Conservation (phyloP, 768 basidiomycete species). For the Tephrocybe rancida region DNA sequence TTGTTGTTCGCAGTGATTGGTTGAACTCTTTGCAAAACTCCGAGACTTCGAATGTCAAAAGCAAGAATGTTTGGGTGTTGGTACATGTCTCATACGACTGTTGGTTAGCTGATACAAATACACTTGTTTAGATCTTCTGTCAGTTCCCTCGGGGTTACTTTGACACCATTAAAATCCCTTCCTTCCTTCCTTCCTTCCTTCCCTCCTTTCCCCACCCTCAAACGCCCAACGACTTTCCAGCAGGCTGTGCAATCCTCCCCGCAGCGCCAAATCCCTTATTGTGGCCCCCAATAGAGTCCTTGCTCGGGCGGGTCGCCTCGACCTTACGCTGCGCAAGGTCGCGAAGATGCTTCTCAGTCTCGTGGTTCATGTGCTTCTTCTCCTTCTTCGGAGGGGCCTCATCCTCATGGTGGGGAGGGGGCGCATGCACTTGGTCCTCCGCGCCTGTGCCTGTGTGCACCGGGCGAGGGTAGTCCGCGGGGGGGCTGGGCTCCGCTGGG, state of each 20-base stretch:
- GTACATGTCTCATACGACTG: neutral
- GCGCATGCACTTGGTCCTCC: constrained; percentile 29
- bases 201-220: constrained; percentile 19
- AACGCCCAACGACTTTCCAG: constrained; percentile 41
- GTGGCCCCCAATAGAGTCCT: constrained; percentile 30
- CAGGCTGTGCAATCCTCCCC: constrained; percentile 62
- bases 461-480: constrained; percentile 55
- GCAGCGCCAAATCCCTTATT: constrained; percentile 42
- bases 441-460: constrained; percentile 34
- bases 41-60: neutral
- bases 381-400: constrained; percentile 54
- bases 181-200: neutral
- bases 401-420: constrained; percentile 41
- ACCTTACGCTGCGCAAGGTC: constrained; percentile 48
- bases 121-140: constrained; percentile 2
- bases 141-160: too few species aligned
- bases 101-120: constrained; percentile 13
- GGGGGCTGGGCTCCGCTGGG: constrained; percentile 13
- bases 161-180: too few species aligned
- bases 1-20: too few species aligned
- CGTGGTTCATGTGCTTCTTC: constrained; percentile 42
- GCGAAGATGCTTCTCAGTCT: constrained; percentile 46
- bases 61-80: neutral
- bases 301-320: constrained; percentile 51
- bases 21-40: too few species aligned